phyloP scores from a whole-genome alignment of 805 yeast species.

The Cyberlindnera euphorbiae region DNA sequence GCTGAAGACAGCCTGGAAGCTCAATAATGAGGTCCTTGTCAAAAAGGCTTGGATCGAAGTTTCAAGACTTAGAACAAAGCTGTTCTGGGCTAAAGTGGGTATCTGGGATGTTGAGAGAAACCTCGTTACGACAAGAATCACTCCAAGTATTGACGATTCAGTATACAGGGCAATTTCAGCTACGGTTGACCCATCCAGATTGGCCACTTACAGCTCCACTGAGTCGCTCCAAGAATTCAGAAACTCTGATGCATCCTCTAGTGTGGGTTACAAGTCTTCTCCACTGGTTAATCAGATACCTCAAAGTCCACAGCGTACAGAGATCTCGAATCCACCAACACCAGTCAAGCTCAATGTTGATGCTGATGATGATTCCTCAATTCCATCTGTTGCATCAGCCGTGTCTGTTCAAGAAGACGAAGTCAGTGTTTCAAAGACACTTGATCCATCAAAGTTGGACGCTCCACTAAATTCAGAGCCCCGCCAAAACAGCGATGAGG shows the following conservation, averaged over 20 bases:
- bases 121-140: conserved; percentile 30
- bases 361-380: not conserved
- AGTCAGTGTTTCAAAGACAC: not conserved
- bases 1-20: conserved; percentile 54
- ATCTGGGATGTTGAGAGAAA: conserved; percentile 54
- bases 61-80: conserved; percentile 58
- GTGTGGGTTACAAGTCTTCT: conserved; percentile 12
- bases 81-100: conserved; percentile 84
- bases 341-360: conserved; percentile 3
- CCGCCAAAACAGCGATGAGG: conserved; percentile 7
- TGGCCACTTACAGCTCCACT: conserved; percentile 9
- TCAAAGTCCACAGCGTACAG: conserved; percentile 2
- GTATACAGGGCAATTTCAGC: conserved; percentile 10
- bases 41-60: conserved; percentile 62
- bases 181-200: conserved; percentile 8
- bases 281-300: conserved; percentile 15
- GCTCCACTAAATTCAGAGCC: not conserved
- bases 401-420: not conserved
- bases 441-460: not conserved
- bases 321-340: not conserved
- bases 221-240: conserved; percentile 15
- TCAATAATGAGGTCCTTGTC: conserved; percentile 39
- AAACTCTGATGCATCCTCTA: not conserved
- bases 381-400: conserved; percentile 2
- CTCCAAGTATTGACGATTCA: conserved; percentile 20